Base-by-base conservation (phyloP, 2,329 filamentous ascomycete genomes). In the Aspergillaceae sp. region DNA sequence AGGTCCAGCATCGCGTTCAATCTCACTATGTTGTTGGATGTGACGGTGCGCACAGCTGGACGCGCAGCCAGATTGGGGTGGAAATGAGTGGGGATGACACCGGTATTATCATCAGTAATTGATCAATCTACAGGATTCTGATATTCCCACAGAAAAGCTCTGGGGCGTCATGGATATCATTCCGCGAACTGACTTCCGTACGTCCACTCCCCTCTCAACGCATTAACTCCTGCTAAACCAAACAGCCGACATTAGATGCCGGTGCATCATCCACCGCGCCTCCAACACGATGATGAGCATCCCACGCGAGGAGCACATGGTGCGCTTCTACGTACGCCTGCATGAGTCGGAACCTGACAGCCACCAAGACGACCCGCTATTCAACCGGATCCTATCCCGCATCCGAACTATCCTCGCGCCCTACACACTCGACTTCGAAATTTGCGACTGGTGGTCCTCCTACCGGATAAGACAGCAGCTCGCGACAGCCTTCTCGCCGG, bases 41-140 rank as follows among this genome's bases (percentile, higher is more conserved):
- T 37, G 82, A 85, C 51, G 82, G 82, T 0, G 82, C 82, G 0
- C 80, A 82, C 54, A 80, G 75, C 44, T 84, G 80, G 79, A 78
- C 77, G 0, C 67, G 82, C 37, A 69, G 72, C 45, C 69, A 76
- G 43, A 65, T 84, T 1, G 77, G 77, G 0, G 74, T 77, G 30
- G 66, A 74, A 75, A 34, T 34, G 32, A n/a, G 8, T 34, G 32
- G 32, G 7, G 8, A 34, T 3, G n/a, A n/a, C n/a, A 34, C 32
- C 8, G 32, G 32, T 34, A 34, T n/a, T 34, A 34, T 4, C 32
- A 8, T 34, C 32, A 8, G 4, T 5, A 10, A 9, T 8, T 3
- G 7, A 4, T 4, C 8, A 34, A 7, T 2, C 8, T 8, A 10
- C 32, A 38, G 78, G 19, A 19, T 78, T 10, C 76, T 80, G 45